A percentile compares a stretch with the other conserved stretches of the same genome.
These are phyloP conservation scores for Xylaria sp. DNA, from an alignment of 2,329 filamentous ascomycete species.

Conservation along the genomic window DNA sequence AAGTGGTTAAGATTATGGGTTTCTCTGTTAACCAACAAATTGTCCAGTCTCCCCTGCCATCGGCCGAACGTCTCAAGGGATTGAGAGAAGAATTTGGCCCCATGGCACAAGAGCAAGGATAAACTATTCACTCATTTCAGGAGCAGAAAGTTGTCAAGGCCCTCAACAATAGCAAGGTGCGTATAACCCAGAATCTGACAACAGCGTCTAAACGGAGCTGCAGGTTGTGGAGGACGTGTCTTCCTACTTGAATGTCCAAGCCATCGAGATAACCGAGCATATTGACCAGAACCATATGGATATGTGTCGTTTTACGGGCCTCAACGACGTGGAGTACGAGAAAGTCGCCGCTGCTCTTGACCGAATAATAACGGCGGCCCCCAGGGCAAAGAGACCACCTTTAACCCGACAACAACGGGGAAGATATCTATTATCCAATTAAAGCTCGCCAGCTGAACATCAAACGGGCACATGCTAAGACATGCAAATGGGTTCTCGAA, in stretches of 20 bases:
- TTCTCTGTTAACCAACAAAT: conserved; percentile 39
- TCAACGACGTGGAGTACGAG: conserved; percentile 36
- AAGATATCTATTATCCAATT: no score
- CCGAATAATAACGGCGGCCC: background rate
- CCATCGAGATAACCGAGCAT: conserved; percentile 38
- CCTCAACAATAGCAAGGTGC: conserved; percentile 16
- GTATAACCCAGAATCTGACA: background rate
- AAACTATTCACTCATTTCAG: conserved; percentile 42
- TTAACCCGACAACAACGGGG: no score
- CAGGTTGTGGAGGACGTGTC: conserved; percentile 42
- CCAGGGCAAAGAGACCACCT: background rate
- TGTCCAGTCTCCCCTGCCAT: conserved; percentile 38
- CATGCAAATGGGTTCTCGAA: conserved; percentile 29
- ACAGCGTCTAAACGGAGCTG: background rate
- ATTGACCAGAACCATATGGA: conserved; percentile 40
- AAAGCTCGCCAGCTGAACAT: conserved; percentile 16
- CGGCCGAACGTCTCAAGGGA: conserved; percentile 37
- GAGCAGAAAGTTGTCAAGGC: conserved; percentile 27
- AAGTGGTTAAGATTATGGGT: conserved; percentile 19
- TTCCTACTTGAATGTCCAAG: conserved; percentile 37
- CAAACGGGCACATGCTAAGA: conserved; percentile 24
- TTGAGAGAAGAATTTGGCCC: conserved; percentile 37
- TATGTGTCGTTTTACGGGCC: conserved; percentile 40
- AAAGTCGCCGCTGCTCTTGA: conserved; percentile 34
- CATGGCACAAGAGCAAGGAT: conserved; percentile 34